Evolutionary conservation across 2,329 filamentous ascomycete species (phyloP).

Genomic region (Nigrospora sphaerica): DNA sequence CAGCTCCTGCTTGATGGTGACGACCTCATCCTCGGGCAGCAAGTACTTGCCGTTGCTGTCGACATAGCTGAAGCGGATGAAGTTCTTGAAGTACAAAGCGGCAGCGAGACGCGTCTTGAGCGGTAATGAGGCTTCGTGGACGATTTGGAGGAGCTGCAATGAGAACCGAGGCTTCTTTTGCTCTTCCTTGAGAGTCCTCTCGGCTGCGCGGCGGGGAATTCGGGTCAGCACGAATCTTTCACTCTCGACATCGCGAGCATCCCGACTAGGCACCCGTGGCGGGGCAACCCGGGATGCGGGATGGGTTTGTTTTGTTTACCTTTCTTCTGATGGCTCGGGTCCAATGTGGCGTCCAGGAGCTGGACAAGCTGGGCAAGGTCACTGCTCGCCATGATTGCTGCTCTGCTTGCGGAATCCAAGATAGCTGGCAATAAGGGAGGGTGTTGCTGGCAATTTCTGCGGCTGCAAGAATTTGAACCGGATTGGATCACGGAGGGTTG

Average conservation of each 20-base stretch:
- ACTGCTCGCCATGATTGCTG: constrained; percentile 16
- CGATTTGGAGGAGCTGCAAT: constrained; percentile 80
- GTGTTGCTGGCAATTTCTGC: no score
- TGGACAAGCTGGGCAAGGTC: constrained; percentile 60
- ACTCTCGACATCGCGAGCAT: no score
- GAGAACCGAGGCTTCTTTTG: constrained; percentile 84
- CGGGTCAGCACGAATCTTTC: background rate
- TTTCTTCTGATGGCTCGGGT: constrained; percentile 82
- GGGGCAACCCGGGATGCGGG: no score
- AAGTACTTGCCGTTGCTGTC: constrained; percentile 78
- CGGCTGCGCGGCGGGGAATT: constrained; percentile 49
- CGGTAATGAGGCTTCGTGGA: constrained; percentile 66
- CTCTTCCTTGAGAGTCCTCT: constrained; percentile 70
- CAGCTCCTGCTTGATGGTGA: constrained; percentile 87
- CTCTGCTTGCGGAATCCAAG: no score
- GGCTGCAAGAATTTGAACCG: no score
- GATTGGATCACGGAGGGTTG: no score
- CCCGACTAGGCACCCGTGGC: no score
- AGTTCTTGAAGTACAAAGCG: constrained; percentile 97
- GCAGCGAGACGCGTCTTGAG: constrained; percentile 77
- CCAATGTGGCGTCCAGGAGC: constrained; percentile 84
- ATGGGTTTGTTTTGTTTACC: constrained; percentile 42
- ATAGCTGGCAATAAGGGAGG: background rate
- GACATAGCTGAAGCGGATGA: constrained; percentile 89
- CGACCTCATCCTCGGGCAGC: constrained; percentile 73